Percentiles rank a stretch among this genome's conserved stretches.
These are phyloP conservation scores for Trichoderma oligosporum DNA, from an alignment of 2,329 filamentous ascomycete species.

Conservation along the genomic window DNA sequence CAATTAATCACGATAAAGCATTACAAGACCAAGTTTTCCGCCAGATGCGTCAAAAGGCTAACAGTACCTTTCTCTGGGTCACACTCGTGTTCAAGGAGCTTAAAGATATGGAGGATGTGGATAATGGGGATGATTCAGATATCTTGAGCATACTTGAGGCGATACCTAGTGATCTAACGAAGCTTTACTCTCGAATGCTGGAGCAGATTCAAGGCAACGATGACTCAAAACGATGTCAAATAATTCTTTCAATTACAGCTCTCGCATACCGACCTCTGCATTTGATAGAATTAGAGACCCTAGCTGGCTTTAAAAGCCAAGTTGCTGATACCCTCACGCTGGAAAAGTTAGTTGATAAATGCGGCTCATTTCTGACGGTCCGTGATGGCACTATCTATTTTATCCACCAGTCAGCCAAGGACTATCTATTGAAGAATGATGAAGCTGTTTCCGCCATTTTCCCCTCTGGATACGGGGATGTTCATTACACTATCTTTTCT, in stretches of 20 bases:
- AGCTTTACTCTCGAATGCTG: neutral
- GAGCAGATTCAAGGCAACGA: neutral
- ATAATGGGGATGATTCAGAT: too few relatives aligned
- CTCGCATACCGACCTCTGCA: neutral
- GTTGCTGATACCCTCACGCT: neutral
- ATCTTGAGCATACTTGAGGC: too few relatives aligned
- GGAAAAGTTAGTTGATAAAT: slow-evolving; percentile 22
- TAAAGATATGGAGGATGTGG: too few relatives aligned
- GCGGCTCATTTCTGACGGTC: slow-evolving; percentile 40
- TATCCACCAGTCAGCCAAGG: slow-evolving; percentile 44
- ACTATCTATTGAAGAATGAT: slow-evolving; percentile 33
- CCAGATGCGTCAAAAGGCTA: too few relatives aligned
- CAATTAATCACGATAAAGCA: too few relatives aligned
- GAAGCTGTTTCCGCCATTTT: slow-evolving; percentile 20
- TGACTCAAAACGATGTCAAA: neutral
- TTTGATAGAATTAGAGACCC: neutral
- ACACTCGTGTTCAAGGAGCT: too few relatives aligned
- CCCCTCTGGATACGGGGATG: neutral
- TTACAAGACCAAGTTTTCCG: too few relatives aligned
- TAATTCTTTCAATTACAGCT: neutral
- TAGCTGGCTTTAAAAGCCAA: neutral
- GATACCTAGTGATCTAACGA: too few relatives aligned
- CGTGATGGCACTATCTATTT: slow-evolving; percentile 33
- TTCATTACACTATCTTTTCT: neutral
- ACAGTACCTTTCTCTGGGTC: too few relatives aligned